Percentiles rank a stretch among this genome's conserved stretches.
Conservation (phyloP, 768 basidiomycete species). For the Austroboletus eburneus region DNA sequence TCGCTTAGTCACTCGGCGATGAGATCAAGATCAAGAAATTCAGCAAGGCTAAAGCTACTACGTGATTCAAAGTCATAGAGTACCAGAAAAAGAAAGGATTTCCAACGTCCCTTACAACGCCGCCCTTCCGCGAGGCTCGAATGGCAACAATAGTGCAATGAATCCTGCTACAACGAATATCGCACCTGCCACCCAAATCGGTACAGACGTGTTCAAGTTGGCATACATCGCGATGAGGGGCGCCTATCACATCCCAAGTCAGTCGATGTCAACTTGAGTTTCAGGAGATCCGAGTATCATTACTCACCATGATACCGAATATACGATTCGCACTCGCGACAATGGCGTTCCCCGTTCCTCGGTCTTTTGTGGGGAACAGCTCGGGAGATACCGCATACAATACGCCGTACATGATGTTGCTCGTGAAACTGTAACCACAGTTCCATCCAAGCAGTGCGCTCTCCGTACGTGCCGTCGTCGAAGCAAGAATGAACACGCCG, state of each 20-base stretch:
- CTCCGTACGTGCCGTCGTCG: slow-evolving; percentile 52
- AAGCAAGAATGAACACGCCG: slow-evolving; percentile 54
- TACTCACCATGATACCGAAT: slow-evolving; percentile 54
- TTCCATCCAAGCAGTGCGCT: slow-evolving; percentile 54
- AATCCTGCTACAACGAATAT: slow-evolving; percentile 49
- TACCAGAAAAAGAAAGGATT: too few relatives aligned
- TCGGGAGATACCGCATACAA: slow-evolving; percentile 43
- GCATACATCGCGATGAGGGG: slow-evolving; percentile 50
- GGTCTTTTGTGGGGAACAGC: slow-evolving; percentile 49
- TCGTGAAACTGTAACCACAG: slow-evolving; percentile 54
- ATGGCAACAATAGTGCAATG: slow-evolving; percentile 48
- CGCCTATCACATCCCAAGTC: slow-evolving; percentile 28
- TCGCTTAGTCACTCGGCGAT: slow-evolving; percentile 18
- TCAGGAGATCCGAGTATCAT: neutral
- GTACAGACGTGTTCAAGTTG: slow-evolving; percentile 43
- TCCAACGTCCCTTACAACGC: slow-evolving; percentile 37
- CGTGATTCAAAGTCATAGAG: too few relatives aligned
- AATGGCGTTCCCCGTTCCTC: slow-evolving; percentile 55
- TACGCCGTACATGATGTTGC: slow-evolving; percentile 55
- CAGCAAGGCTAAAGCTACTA: too few relatives aligned
- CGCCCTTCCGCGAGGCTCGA: slow-evolving; percentile 55
- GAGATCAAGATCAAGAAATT: slow-evolving; percentile 7
- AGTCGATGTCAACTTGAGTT: neutral
- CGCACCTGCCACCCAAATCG: slow-evolving; percentile 52
- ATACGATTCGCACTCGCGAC: slow-evolving; percentile 50